phyloP scores from a whole-genome alignment of 2,329 filamentous ascomycete species.

The Aurifilum marmelostoma region DNA sequence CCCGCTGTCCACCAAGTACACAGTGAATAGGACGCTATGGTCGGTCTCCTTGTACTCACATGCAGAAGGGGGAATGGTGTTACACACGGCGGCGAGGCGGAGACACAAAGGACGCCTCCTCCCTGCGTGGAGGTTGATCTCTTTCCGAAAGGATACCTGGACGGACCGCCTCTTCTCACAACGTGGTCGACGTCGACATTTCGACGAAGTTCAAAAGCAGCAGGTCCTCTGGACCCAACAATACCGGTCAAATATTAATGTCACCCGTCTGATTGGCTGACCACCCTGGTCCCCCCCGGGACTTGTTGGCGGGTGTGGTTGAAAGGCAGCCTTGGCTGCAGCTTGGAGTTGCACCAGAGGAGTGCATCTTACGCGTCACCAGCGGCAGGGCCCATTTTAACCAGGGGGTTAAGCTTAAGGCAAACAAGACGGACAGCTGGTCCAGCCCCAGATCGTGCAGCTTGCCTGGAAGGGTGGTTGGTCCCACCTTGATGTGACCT shows the following conservation, averaged over 20 bases:
- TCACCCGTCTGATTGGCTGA: neutral
- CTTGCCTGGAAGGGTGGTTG: neutral
- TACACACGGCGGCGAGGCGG: neutral
- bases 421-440: neutral
- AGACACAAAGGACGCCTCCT: neutral
- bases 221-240: constrained; percentile 4
- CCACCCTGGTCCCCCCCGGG: neutral
- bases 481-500: neutral
- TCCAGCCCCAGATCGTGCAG: neutral
- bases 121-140: neutral
- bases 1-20: constrained; percentile 3
- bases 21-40: constrained; percentile 2
- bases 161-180: neutral
- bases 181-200: neutral
- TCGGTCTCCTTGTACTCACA: neutral
- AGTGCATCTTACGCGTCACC: constrained; percentile 14
- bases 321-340: constrained; percentile 16
- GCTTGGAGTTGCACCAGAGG: constrained; percentile 5
- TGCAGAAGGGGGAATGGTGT: neutral
- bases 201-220: constrained; percentile 9
- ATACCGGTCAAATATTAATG: neutral
- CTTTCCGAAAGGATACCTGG: neutral
- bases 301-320: neutral
- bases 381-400: neutral
- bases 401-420: constrained; percentile 12